These are phyloP conservation scores for Aspergillus viridinutans DNA, from an alignment of 2,329 filamentous ascomycete genomes.

Conservation along the genomic window DNA sequence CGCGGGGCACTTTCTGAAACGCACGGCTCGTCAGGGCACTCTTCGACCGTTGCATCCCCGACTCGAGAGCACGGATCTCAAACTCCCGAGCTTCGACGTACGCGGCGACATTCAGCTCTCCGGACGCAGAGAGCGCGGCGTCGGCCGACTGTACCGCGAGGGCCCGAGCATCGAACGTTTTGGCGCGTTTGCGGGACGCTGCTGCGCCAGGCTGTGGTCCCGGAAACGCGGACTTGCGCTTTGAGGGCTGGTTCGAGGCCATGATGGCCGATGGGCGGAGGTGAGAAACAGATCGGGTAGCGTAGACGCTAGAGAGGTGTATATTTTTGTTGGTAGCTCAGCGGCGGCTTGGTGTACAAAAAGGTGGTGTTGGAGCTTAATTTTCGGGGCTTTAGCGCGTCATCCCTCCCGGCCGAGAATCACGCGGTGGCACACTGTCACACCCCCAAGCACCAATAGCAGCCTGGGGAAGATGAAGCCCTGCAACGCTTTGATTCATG, in stretches of 20 bases:
- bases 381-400: slow-evolving; percentile 18
- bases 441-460: slow-evolving; percentile 11
- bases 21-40: slow-evolving; percentile 62
- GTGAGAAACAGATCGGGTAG: background rate
- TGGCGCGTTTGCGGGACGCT: slow-evolving; percentile 40
- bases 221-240: slow-evolving; percentile 27
- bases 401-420: slow-evolving; percentile 18
- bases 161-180: slow-evolving; percentile 40
- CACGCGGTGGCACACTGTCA: slow-evolving; percentile 3
- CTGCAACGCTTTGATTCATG: slow-evolving; percentile 7
- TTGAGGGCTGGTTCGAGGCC: slow-evolving; percentile 27
- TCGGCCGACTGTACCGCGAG: slow-evolving; percentile 44
- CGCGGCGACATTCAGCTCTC: slow-evolving; percentile 76
- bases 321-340: background rate
- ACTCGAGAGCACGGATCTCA: slow-evolving; percentile 80
- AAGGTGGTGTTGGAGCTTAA: slow-evolving; percentile 7
- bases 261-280: slow-evolving; percentile 18
- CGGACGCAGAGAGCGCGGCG: slow-evolving; percentile 54
- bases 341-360: slow-evolving; percentile 4
- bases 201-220: slow-evolving; percentile 21
- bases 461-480: background rate
- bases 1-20: slow-evolving; percentile 85
- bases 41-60: slow-evolving; percentile 74
- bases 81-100: slow-evolving; percentile 84
- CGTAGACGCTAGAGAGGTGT: background rate